phyloP scores from a whole-genome alignment of 768 basidiomycete genomes.

The Leccinum barrowsii region DNA sequence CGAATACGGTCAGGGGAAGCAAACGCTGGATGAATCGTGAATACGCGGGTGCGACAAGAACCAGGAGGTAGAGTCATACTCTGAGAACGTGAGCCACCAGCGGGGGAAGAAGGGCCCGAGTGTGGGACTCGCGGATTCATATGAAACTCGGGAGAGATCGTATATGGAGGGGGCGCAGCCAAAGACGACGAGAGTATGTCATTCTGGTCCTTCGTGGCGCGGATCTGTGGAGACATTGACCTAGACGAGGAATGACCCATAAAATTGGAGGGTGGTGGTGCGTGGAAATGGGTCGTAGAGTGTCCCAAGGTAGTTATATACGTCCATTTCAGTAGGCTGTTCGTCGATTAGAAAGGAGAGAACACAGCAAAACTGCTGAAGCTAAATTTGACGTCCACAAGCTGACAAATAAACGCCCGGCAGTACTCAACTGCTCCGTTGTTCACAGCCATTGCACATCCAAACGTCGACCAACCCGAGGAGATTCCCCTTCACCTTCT shows the following conservation, averaged over 20 bases:
- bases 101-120: constrained; percentile 1
- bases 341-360: background rate
- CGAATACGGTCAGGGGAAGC: constrained; percentile 15
- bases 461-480: constrained; percentile 15
- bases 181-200: constrained; percentile 2
- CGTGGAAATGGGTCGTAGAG: background rate
- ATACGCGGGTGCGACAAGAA: constrained; percentile 21
- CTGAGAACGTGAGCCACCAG: background rate
- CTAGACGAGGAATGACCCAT: constrained; percentile 16
- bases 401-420: background rate
- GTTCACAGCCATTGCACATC: constrained; percentile 7
- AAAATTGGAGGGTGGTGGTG: background rate
- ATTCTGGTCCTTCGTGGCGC: background rate
- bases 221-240: constrained; percentile 8
- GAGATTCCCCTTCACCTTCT: constrained; percentile 25
- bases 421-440: too few species aligned
- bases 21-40: constrained; percentile 21
- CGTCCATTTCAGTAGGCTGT: background rate
- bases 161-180: constrained; percentile 26
- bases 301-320: background rate
- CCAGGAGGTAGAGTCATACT: constrained; percentile 21
- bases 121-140: background rate
- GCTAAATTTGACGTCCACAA: too few species aligned
- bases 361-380: too few species aligned
- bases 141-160: constrained; percentile 7